Conservation (phyloP, 495 filamentous ascomycete species). For the Hamigera avellanea region DNA sequence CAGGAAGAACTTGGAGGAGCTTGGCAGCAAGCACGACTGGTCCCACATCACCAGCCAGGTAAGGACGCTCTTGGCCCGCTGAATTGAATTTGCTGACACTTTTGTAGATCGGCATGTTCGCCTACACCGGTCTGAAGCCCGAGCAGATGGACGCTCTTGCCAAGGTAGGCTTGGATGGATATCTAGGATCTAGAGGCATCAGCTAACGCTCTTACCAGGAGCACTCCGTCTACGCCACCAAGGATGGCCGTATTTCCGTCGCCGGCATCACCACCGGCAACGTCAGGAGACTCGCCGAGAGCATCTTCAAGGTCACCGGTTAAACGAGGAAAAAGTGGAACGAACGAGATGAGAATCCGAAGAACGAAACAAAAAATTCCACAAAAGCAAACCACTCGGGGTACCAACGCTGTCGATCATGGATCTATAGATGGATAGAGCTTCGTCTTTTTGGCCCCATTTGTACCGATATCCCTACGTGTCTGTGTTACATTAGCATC, state of each 20-base stretch:
- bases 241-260: conserved; percentile 94
- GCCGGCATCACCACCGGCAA: conserved; percentile 91
- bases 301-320: conserved; percentile 85
- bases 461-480: conserved; percentile 14
- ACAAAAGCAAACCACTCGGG: too few relatives aligned
- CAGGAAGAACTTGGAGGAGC: conserved; percentile 84
- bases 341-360: neutral
- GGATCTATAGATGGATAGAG: conserved; percentile 1
- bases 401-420: too few relatives aligned
- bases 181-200: neutral
- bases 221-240: conserved; percentile 96
- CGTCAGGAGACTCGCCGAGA: conserved; percentile 84
- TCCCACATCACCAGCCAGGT: conserved; percentile 91
- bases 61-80: conserved; percentile 1
- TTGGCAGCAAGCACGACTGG: conserved; percentile 95
- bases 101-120: conserved; percentile 89
- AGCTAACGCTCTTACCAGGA: conserved; percentile 27
- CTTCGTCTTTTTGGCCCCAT: conserved; percentile 1
- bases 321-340: conserved; percentile 21
- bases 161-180: conserved; percentile 47
- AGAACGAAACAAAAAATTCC: too few relatives aligned
- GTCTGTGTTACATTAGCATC: conserved; percentile 16
- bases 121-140: conserved; percentile 86
- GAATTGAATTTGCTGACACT: conserved; percentile 1
- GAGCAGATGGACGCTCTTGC: conserved; percentile 88